A percentile compares a stretch with the other conserved stretches of the same genome.
These are phyloP conservation scores for Kwoniella botswanensis DNA, from an alignment of 768 basidiomycete genomes.

Conservation along the genomic window DNA sequence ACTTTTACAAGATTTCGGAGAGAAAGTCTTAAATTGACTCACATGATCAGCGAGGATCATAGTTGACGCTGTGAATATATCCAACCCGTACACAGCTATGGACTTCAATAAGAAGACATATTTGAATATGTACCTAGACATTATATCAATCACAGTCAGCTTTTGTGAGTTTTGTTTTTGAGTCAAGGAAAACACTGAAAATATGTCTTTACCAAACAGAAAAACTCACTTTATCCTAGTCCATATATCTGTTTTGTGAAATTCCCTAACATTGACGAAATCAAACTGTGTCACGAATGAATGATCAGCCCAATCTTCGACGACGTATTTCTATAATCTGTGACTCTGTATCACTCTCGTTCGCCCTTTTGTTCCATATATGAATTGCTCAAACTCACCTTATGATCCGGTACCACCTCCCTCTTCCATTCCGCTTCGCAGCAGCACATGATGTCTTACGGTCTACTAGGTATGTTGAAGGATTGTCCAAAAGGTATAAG, in stretches of 20 bases:
- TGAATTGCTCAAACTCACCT: constrained; percentile 64
- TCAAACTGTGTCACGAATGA: constrained; percentile 72
- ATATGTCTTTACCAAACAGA: not conserved
- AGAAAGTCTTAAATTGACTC: constrained; percentile 8
- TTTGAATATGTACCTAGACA: constrained; percentile 81
- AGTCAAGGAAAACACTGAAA: not conserved
- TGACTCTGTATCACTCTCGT: too few relatives aligned
- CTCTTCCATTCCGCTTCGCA: constrained; percentile 84
- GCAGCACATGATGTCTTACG: constrained; percentile 57
- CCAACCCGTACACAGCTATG: constrained; percentile 93
- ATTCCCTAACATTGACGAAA: constrained; percentile 92
- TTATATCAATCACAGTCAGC: not conserved
- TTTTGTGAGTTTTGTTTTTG: not conserved
- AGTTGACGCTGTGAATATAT: constrained; percentile 96
- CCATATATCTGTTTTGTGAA: constrained; percentile 80
- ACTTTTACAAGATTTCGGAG: too few relatives aligned
- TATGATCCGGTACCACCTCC: constrained; percentile 96
- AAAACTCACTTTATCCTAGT: constrained; percentile 80
- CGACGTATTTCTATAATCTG: too few relatives aligned
- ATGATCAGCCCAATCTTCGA: too few relatives aligned
- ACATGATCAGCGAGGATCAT: constrained; percentile 82
- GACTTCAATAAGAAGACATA: constrained; percentile 94
- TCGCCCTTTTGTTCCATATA: too few relatives aligned
- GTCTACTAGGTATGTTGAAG: not conserved
- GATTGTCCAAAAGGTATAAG: too few relatives aligned